Percentiles rank a stretch among this genome's conserved stretches.
Evolutionary conservation across 139 green algal species (phyloP).

Genomic region (Haematococcus lacustris): DNA sequence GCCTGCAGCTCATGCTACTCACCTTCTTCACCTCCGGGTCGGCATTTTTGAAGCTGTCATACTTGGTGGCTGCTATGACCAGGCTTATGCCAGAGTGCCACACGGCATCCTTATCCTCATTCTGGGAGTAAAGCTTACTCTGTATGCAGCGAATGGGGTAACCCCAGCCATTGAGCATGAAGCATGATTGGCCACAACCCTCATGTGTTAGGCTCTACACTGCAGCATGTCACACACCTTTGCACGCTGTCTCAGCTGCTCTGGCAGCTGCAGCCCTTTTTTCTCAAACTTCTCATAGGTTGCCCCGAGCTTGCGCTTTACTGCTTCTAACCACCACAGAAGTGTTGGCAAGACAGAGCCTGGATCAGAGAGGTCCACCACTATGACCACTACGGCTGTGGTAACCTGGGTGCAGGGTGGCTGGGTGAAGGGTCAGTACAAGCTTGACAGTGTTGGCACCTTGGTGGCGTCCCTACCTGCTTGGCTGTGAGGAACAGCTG

Average conservation of each 20-base stretch:
- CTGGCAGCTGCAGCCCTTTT: constrained; percentile 56
- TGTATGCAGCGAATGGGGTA: too few species aligned
- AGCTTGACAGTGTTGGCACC: too few species aligned
- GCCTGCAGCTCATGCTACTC: too few species aligned
- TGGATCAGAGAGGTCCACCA: constrained; percentile 60
- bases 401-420: constrained; percentile 40
- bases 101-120: constrained; percentile 48
- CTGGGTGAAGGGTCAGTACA: too few species aligned
- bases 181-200: too few species aligned
- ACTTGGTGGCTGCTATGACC: constrained; percentile 61
- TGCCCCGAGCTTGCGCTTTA: constrained; percentile 36
- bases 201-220: too few species aligned
- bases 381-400: constrained; percentile 54
- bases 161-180: too few species aligned
- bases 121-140: constrained; percentile 30
- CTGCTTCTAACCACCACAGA: constrained; percentile 39
- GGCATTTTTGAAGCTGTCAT: constrained; percentile 43
- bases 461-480: too few species aligned
- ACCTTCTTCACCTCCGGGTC: constrained; percentile 54
- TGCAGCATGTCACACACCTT: too few species aligned
- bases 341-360: constrained; percentile 27
- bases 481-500: constrained; percentile 44
- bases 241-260: constrained; percentile 47
- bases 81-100: constrained; percentile 49
- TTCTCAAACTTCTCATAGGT: constrained; percentile 58